Conservation (phyloP, 495 filamentous ascomycete species). For the Penicillium herquei region DNA sequence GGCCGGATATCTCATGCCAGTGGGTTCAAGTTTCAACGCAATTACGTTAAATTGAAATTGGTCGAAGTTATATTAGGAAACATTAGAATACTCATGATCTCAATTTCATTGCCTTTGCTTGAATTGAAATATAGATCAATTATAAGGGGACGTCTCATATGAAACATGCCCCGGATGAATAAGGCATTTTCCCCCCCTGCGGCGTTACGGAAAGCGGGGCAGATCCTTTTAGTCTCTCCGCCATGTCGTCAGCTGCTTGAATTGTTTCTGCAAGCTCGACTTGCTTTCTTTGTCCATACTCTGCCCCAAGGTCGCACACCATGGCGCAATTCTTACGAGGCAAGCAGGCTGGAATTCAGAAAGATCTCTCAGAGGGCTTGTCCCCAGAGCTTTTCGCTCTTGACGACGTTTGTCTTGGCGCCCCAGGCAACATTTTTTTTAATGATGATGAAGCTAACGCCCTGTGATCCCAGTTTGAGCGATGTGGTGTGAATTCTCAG, state of each 20-base stretch:
- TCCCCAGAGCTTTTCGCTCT: slow-evolving; percentile 71
- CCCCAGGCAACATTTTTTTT: slow-evolving; percentile 28
- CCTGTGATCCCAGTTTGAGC: slow-evolving; percentile 54
- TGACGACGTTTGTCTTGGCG: slow-evolving; percentile 64
- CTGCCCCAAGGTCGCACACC: slow-evolving; percentile 3
- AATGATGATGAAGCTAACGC: slow-evolving; percentile 17
- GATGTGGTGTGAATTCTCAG: slow-evolving; percentile 87
- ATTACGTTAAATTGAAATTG: neutral
- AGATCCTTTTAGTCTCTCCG: slow-evolving; percentile 30
- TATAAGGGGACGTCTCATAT: too few species aligned
- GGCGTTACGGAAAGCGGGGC: slow-evolving; percentile 18
- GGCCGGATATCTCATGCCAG: too few species aligned
- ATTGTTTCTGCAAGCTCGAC: slow-evolving; percentile 14
- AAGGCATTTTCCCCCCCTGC: too few species aligned
- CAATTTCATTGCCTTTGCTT: too few species aligned
- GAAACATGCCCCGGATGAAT: too few species aligned
- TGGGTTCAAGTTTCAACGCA: neutral
- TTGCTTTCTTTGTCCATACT: slow-evolving; percentile 12
- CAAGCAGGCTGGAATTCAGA: slow-evolving; percentile 89
- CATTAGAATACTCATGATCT: too few species aligned
- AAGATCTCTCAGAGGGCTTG: slow-evolving; percentile 81
- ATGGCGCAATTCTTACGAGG: slow-evolving; percentile 88
- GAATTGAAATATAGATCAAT: too few species aligned
- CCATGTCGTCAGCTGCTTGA: slow-evolving; percentile 25
- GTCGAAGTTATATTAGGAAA: neutral